These are phyloP conservation scores for Angophora floribunda DNA, from an alignment of 345 rosid species.

Conservation along the genomic window DNA sequence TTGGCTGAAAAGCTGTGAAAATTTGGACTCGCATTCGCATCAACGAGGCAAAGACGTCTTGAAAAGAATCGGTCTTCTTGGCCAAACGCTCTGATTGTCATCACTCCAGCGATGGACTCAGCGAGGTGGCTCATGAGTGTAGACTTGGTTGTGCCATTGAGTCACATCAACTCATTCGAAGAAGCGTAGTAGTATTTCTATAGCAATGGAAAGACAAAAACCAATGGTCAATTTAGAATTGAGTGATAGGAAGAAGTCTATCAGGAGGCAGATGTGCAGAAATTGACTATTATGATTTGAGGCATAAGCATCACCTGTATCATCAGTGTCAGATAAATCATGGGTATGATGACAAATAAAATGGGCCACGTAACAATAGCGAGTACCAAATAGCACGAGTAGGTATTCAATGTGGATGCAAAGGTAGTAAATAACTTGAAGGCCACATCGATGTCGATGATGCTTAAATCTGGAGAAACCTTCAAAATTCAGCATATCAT, in stretches of 20 bases:
- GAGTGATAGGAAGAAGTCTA: not conserved
- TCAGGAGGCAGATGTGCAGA: not conserved
- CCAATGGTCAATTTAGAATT: not conserved
- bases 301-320: slow-evolving; percentile 22
- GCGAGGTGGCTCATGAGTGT: slow-evolving; percentile 40
- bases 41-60: slow-evolving; percentile 30
- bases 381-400: slow-evolving; percentile 11
- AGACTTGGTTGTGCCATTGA: slow-evolving; percentile 55
- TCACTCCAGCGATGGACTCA: slow-evolving; percentile 48
- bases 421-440: slow-evolving; percentile 5
- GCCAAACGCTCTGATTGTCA: slow-evolving; percentile 51
- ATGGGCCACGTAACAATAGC: slow-evolving; percentile 42
- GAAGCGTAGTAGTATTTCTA: slow-evolving; percentile 47
- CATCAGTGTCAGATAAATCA: slow-evolving; percentile 23
- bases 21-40: slow-evolving; percentile 41
- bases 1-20: slow-evolving; percentile 44
- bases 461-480: slow-evolving; percentile 50
- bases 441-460: slow-evolving; percentile 28
- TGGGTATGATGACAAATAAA: slow-evolving; percentile 33
- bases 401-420: slow-evolving; percentile 26
- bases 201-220: not conserved
- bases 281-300: not conserved
- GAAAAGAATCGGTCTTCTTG: slow-evolving; percentile 42
- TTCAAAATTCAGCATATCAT: not conserved
- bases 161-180: slow-evolving; percentile 48